These are phyloP conservation scores for Biancaea sappan DNA, from an alignment of 306 rosid species.

Conservation along the genomic window DNA sequence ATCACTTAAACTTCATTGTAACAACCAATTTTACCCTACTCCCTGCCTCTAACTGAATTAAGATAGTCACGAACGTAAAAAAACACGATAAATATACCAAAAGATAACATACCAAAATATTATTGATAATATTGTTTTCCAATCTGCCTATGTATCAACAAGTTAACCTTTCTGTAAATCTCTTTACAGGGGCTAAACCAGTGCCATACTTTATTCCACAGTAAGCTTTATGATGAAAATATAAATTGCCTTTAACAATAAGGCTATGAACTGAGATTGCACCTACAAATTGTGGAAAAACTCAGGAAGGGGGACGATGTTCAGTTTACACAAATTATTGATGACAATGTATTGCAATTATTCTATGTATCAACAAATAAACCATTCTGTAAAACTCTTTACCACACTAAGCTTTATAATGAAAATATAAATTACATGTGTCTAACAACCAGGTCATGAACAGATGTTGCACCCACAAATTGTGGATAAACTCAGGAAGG, in stretches of 20 bases:
- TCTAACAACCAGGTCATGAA: not conserved
- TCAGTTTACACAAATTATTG: not conserved
- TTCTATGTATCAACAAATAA: not conserved
- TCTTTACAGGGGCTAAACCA: not conserved
- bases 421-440: not conserved
- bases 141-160: not conserved
- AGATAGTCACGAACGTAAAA: not conserved
- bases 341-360: not conserved
- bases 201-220: not conserved
- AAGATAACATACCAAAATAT: not conserved
- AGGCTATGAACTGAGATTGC: not conserved
- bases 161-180: not conserved
- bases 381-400: not conserved
- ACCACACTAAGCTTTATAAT: not conserved
- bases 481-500: not conserved
- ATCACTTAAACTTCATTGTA: not conserved
- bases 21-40: constrained; percentile 8
- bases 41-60: constrained; percentile 16
- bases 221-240: not conserved
- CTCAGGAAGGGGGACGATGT: not conserved
- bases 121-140: not conserved
- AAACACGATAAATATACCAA: not conserved
- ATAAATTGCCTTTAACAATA: not conserved
- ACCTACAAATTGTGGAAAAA: not conserved
- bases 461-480: not conserved